These are phyloP conservation scores for Coemansia sp. DNA, from an alignment of 192 early-diverging fungal genomes.

Conservation along the genomic window DNA sequence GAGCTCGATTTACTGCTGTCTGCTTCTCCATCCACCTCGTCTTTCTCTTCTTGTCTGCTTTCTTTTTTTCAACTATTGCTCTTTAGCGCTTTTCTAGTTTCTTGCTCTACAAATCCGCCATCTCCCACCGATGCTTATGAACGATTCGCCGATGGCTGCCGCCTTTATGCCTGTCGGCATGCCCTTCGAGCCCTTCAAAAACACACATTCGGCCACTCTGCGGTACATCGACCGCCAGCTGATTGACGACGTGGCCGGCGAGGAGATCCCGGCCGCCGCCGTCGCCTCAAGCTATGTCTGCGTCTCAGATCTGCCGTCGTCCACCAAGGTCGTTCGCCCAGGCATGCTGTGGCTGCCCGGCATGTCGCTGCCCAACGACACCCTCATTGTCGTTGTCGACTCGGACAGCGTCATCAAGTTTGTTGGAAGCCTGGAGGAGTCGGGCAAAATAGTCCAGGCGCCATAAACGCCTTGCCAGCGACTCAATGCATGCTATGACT, in stretches of 20 bases:
- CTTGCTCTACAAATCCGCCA: not conserved
- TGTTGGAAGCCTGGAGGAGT: conserved; percentile 28
- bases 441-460: conserved; percentile 5
- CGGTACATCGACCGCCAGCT: conserved; percentile 36
- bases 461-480: not conserved
- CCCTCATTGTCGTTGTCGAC: conserved; percentile 38
- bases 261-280: conserved; percentile 18
- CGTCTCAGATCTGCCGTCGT: conserved; percentile 40
- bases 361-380: conserved; percentile 31
- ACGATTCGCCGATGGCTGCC: conserved; percentile 26
- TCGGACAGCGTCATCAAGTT: conserved; percentile 28
- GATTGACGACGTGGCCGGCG: conserved; percentile 46
- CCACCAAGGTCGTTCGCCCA: conserved; percentile 38
- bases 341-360: conserved; percentile 42
- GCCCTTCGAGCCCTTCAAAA: conserved; percentile 39
- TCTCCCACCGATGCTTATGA: conserved; percentile 33
- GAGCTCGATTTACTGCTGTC: not conserved
- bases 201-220: conserved; percentile 25
- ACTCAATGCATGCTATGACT: not conserved
- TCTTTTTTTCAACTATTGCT: conserved; percentile 1
- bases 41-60: not conserved
- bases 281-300: not conserved
- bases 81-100: not conserved
- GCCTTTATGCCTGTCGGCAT: conserved; percentile 16
- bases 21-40: not conserved